Conservation (phyloP, 1,284 basidiomycete species). For the Cerrena zonata region DNA sequence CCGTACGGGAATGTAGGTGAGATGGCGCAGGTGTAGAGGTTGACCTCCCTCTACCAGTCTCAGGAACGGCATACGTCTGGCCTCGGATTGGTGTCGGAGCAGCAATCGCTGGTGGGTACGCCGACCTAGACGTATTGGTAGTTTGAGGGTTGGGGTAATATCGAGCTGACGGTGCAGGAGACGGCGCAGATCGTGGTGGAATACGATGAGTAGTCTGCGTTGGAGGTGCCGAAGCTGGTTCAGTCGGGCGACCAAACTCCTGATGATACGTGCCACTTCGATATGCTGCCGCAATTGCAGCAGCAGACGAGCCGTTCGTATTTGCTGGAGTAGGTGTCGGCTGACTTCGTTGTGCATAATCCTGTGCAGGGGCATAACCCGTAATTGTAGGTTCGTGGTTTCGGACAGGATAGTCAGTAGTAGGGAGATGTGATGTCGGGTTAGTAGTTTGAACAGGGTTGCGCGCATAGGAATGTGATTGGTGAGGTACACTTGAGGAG, state of each 20-base stretch:
- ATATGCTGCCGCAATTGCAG: constrained; percentile 15
- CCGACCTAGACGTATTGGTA: constrained; percentile 14
- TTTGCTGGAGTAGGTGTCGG: constrained; percentile 5
- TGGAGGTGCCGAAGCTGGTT: constrained; percentile 2
- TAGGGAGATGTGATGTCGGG: background rate
- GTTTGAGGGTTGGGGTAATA: constrained; percentile 13
- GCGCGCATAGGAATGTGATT: background rate
- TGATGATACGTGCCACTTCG: constrained; percentile 11
- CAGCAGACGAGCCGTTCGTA: constrained; percentile 12
- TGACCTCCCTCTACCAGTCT: background rate
- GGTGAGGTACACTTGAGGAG: background rate
- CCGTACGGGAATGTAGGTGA: constrained; percentile 19
- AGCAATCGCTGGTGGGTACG: constrained; percentile 11
- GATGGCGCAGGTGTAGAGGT: constrained; percentile 10
- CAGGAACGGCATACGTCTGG: constrained; percentile 17
- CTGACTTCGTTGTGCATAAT: constrained; percentile 7
- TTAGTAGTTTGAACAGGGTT: background rate
- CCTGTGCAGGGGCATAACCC: background rate
- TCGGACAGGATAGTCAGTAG: background rate
- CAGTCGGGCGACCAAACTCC: constrained; percentile 3
- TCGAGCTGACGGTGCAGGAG: constrained; percentile 19
- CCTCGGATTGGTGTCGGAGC: constrained; percentile 19
- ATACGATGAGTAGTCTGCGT: constrained; percentile 14
- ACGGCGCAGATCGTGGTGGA: constrained; percentile 23
- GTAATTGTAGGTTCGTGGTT: background rate